phyloP scores from a whole-genome alignment of 345 rosid genomes.

The Reutealis trisperma region DNA sequence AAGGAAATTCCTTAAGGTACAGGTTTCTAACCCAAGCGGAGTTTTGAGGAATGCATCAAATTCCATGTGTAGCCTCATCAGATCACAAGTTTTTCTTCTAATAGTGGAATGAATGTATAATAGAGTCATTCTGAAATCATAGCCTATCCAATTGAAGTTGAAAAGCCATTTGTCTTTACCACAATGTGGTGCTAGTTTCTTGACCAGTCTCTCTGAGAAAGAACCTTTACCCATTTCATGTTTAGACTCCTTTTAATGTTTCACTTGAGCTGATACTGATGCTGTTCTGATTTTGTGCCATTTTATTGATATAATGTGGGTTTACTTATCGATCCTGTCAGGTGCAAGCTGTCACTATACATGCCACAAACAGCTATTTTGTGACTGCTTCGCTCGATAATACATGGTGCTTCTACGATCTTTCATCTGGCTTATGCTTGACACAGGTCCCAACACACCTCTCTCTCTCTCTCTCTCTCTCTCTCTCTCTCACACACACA shows the following conservation, averaged over 20 bases:
- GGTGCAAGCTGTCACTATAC: conserved; percentile 98
- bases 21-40: neutral
- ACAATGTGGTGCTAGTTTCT: neutral
- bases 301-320: neutral
- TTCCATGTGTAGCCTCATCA: neutral
- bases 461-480: neutral
- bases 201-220: neutral
- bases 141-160: neutral
- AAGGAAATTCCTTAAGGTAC: neutral
- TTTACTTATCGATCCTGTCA: conserved; percentile 32
- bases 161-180: neutral
- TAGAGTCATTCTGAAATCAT: neutral
- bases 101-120: neutral
- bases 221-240: neutral
- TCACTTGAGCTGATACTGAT: neutral
- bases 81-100: neutral
- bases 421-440: conserved; percentile 83
- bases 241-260: neutral
- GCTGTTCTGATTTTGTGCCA: neutral
- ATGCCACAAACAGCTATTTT: conserved; percentile 91
- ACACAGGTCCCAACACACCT: conserved; percentile 55
- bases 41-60: neutral
- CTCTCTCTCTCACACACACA: neutral
- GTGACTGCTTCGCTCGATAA: conserved; percentile 93
- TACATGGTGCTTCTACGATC: conserved; percentile 96